Evolutionary conservation across 208 protist genomes (phyloP), one percentile per base, ranked within the genome.

Genomic region (Crithidia brevicula): DNA sequence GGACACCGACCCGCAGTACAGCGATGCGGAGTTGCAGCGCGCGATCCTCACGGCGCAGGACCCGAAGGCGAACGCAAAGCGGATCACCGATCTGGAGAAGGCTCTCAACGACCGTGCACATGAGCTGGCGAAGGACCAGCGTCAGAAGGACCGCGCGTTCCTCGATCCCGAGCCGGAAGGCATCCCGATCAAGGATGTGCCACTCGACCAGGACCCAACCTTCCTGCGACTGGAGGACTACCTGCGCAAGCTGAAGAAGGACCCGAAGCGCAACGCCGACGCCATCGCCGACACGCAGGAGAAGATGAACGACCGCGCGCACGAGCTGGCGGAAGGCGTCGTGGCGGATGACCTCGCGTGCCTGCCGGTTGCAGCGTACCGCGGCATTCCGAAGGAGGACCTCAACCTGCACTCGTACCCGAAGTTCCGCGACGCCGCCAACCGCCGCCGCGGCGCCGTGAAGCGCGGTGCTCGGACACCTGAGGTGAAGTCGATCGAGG

Each of bases 241-340:
- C n/a, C 66, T 86, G 72, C 83, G 89, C 34, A 83, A 82, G 53
- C 76, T 92, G 33, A 92, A 88, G 74, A 79, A 72, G 51, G 83
- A 91, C 73, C 75, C 83, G 20, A 54, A 53, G 20, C 77, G 77
- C 64, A 89, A 88, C 72, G 79, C 72, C 23, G 70, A 68, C 25
- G 76, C 80, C 20, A 91, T 94, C 36, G 59, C 67, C 16, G 71
- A 83, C 68, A 81, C 81, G 43, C 70, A 94, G 73, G 80, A 88
- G 31, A 89, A 86, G 63, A 83, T 96, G 77, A 89, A 87, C 68
- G 77, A 92, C 62, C 86, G 87, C 34, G 85, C 79, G 10, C 73
- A 84, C 34, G 83, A 89, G 67, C 74, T 96, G 36, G 90, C 90
- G 1, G 72, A 75, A 42, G 72, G 68, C 18, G 77, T 87, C 33